A percentile compares a stretch with the other conserved stretches of the same genome.
These are phyloP conservation scores for Platismatia glauca DNA, from an alignment of 495 filamentous ascomycete genomes.

Conservation along the genomic window DNA sequence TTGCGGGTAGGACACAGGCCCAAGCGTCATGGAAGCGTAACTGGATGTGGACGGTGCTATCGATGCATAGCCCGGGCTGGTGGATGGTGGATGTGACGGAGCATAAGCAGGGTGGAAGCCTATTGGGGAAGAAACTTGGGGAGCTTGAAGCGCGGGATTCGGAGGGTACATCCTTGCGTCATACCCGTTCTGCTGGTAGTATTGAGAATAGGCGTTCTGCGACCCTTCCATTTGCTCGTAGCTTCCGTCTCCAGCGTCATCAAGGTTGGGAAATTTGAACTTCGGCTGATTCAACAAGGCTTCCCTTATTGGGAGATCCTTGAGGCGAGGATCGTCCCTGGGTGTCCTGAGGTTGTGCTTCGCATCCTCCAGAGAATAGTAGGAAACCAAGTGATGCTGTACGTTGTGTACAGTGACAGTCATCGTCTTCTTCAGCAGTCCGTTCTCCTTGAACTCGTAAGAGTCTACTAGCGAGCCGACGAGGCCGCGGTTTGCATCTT, in stretches of 20 bases:
- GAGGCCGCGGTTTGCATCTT: constrained; percentile 55
- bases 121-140: constrained; percentile 8
- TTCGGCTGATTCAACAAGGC: constrained; percentile 58
- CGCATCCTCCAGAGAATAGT: constrained; percentile 75
- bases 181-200: constrained; percentile 15
- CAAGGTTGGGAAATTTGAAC: constrained; percentile 56
- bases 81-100: constrained; percentile 15
- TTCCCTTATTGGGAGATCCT: constrained; percentile 46
- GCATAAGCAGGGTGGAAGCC: constrained; percentile 15
- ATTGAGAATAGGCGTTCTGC: constrained; percentile 29
- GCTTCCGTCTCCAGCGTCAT: constrained; percentile 41
- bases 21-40: constrained; percentile 9
- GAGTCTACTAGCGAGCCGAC: constrained; percentile 79
- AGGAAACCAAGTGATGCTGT: constrained; percentile 77
- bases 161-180: constrained; percentile 15
- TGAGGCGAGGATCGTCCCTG: constrained; percentile 45
- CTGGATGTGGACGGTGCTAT: constrained; percentile 14
- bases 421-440: constrained; percentile 88
- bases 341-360: constrained; percentile 52
- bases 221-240: constrained; percentile 36
- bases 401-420: constrained; percentile 60
- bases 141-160: constrained; percentile 4
- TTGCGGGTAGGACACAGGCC: constrained; percentile 7
- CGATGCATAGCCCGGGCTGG: constrained; percentile 14
- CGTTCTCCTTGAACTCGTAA: constrained; percentile 77